Conservation (phyloP, 139 green algal genomes). For the Ostreobium quekettii region DNA sequence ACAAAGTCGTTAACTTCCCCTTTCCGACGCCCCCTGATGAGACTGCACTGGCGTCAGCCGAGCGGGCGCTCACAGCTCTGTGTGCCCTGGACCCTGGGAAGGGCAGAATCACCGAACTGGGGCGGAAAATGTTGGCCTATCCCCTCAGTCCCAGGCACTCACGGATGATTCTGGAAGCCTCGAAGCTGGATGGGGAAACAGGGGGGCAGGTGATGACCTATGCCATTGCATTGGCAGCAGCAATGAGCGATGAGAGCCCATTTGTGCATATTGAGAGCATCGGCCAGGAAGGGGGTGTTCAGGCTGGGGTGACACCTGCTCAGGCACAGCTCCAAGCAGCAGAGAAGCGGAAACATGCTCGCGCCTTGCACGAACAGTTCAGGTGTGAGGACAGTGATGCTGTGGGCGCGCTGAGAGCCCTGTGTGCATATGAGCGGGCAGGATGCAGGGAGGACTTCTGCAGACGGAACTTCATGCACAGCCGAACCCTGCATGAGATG, state of each 20-base stretch:
- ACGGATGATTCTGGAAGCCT: constrained; percentile 77
- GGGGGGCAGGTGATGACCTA: constrained; percentile 44
- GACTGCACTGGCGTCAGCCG: constrained; percentile 43
- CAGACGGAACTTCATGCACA: constrained; percentile 57
- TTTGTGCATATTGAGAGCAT: constrained; percentile 64
- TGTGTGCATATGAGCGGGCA: constrained; percentile 64
- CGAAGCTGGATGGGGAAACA: constrained; percentile 11
- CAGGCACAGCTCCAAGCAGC: background rate
- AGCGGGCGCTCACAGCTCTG: constrained; percentile 55
- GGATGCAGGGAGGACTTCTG: constrained; percentile 45
- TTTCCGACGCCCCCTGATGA: constrained; percentile 78
- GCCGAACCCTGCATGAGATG: constrained; percentile 61
- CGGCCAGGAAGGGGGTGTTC: background rate
- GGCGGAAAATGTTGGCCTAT: constrained; percentile 69
- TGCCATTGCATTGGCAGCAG: constrained; percentile 73
- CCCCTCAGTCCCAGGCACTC: constrained; percentile 81
- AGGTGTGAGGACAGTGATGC: constrained; percentile 59
- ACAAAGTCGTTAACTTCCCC: constrained; percentile 86
- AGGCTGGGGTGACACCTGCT: constrained; percentile 1
- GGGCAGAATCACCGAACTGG: constrained; percentile 58
- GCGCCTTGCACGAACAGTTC: constrained; percentile 53
- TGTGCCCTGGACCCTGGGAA: constrained; percentile 37
- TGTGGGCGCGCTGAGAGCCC: constrained; percentile 59
- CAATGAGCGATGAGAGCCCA: constrained; percentile 67
- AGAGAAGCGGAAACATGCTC: constrained; percentile 20